These are phyloP conservation scores for Anisodus tanguticus DNA, from an alignment of 257 asterid species.

Conservation along the genomic window DNA sequence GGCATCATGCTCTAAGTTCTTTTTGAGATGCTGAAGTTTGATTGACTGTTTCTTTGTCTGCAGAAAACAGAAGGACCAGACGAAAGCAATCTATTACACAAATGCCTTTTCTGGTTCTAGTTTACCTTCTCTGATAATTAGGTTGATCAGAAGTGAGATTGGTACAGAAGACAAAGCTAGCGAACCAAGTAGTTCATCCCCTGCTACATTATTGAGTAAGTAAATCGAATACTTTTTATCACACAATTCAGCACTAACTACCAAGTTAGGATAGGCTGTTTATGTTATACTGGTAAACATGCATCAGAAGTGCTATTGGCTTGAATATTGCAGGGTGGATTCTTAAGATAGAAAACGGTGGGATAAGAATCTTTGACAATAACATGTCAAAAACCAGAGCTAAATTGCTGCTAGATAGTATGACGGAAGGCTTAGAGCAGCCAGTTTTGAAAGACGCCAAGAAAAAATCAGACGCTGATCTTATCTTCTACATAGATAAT, in stretches of 20 bases:
- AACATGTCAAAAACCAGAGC: slow-evolving; percentile 48
- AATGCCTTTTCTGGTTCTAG: slow-evolving; percentile 63
- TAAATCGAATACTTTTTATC: slow-evolving; percentile 20
- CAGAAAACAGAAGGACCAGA: slow-evolving; percentile 60
- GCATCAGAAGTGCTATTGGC: background rate
- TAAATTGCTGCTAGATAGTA: slow-evolving; percentile 43
- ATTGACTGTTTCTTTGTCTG: slow-evolving; percentile 31
- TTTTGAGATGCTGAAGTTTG: slow-evolving; percentile 13
- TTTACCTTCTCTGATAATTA: slow-evolving; percentile 50
- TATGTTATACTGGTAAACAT: background rate
- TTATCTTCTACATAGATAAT: slow-evolving; percentile 62
- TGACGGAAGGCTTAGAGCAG: slow-evolving; percentile 47
- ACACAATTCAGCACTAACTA: background rate
- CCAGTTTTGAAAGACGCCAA: slow-evolving; percentile 34
- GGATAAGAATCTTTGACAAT: slow-evolving; percentile 63
- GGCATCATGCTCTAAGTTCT: background rate
- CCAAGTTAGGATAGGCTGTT: background rate
- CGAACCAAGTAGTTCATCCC: slow-evolving; percentile 63
- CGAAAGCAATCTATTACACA: slow-evolving; percentile 50
- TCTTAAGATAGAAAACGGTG: slow-evolving; percentile 60
- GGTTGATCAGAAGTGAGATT: slow-evolving; percentile 47
- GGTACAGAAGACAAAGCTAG: slow-evolving; percentile 41
- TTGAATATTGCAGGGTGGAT: slow-evolving; percentile 60
- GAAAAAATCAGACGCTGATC: slow-evolving; percentile 45
- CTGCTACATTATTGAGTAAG: slow-evolving; percentile 66